phyloP scores from a whole-genome alignment of 306 rosid species.

The Cucumis sativus region DNA sequence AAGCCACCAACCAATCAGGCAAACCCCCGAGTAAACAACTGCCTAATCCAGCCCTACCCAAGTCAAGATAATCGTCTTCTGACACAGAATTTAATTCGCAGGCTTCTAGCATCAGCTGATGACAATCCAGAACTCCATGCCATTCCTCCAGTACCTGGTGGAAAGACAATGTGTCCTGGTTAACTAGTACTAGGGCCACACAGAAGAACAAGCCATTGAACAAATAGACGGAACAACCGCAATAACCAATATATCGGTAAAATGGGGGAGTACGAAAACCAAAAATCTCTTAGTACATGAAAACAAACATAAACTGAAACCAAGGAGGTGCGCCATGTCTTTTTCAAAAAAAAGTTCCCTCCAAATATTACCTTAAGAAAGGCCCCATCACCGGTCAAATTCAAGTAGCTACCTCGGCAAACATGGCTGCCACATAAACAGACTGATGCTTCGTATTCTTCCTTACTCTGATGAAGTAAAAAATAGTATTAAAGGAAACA shows the following conservation, averaged over 20 bases:
- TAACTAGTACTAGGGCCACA: conserved; percentile 4
- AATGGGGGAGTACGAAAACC: neutral
- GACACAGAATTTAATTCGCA: conserved; percentile 72
- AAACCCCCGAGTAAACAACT: conserved; percentile 94
- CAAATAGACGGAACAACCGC: neutral
- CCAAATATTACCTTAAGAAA: conserved; percentile 52
- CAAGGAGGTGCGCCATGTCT: neutral
- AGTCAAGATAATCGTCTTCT: conserved; percentile 79
- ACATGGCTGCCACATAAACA: conserved; percentile 99
- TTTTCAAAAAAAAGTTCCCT: neutral
- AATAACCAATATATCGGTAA: neutral
- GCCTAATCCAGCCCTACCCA: conserved; percentile 95
- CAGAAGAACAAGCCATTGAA: neutral
- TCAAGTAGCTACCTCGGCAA: conserved; percentile 94
- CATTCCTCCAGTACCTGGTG: conserved; percentile 76
- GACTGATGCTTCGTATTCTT: conserved; percentile 95
- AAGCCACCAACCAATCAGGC: conserved; percentile 94
- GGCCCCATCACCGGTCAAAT: conserved; percentile 96
- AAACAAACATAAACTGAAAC: neutral
- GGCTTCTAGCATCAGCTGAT: conserved; percentile 84
- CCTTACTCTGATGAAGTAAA: conserved; percentile 62
- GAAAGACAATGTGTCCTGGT: conserved; percentile 13
- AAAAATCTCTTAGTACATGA: neutral
- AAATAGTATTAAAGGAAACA: neutral
- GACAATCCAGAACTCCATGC: conserved; percentile 86